phyloP scores from a whole-genome alignment of 768 basidiomycete species.

The Piloderma croceum region DNA sequence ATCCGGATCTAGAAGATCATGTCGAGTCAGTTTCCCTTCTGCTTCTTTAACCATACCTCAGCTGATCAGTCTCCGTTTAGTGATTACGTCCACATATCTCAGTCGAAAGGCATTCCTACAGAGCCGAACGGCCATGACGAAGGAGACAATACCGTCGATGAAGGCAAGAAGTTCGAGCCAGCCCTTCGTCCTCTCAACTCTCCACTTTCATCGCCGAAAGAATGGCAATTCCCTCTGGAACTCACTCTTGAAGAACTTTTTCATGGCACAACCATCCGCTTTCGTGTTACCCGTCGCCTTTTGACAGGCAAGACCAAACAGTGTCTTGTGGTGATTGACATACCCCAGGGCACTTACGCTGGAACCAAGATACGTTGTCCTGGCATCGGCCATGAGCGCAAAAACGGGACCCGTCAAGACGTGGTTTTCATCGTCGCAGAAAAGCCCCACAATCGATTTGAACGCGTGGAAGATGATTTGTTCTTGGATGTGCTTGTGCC shows the following conservation, averaged over 20 bases:
- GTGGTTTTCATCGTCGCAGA: constrained; percentile 64
- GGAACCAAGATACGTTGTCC: constrained; percentile 58
- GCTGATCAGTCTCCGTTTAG: too few relatives aligned
- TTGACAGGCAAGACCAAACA: constrained; percentile 44
- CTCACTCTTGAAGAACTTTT: constrained; percentile 60
- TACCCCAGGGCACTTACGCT: constrained; percentile 56
- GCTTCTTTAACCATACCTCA: too few relatives aligned
- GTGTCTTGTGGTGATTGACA: constrained; percentile 53
- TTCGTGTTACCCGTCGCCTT: constrained; percentile 54
- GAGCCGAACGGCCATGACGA: too few relatives aligned
- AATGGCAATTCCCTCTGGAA: constrained; percentile 64
- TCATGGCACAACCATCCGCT: constrained; percentile 48
- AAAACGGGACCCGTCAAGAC: constrained; percentile 53
- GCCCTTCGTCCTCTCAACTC: too few relatives aligned
- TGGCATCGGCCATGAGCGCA: constrained; percentile 61
- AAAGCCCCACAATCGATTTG: constrained; percentile 50
- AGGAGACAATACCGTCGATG: too few relatives aligned
- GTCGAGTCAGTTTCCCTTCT: too few relatives aligned
- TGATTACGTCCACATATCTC: too few relatives aligned
- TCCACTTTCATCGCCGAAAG: too few relatives aligned
- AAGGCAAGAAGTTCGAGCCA: too few relatives aligned
- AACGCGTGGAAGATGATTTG: constrained; percentile 52
- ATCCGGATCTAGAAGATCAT: too few relatives aligned
- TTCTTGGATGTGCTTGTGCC: constrained; percentile 50
- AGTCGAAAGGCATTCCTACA: too few relatives aligned